phyloP scores from a whole-genome alignment of 805 yeast species.

The Maudiozyma barnettii region DNA sequence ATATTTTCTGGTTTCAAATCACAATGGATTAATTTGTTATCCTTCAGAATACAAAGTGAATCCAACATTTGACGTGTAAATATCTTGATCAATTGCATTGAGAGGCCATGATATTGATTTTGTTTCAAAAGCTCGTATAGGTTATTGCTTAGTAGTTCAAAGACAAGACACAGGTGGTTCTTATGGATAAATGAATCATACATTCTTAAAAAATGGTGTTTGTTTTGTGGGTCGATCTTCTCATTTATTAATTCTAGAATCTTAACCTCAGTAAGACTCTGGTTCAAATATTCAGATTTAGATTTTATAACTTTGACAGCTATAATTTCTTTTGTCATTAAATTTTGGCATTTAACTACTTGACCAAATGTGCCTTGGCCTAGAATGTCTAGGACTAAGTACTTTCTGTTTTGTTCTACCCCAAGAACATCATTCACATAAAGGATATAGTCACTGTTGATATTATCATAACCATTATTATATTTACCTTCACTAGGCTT shows the following conservation, averaged over 20 bases:
- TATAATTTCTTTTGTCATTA: conserved; percentile 71
- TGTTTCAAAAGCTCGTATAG: conserved; percentile 85
- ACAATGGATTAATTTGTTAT: conserved; percentile 82
- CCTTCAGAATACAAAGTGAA: conserved; percentile 70
- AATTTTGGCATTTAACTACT: conserved; percentile 79
- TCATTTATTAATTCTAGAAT: conserved; percentile 73
- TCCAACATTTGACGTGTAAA: conserved; percentile 77
- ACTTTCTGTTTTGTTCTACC: conserved; percentile 55
- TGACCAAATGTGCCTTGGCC: conserved; percentile 99
- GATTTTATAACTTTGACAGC: conserved; percentile 94
- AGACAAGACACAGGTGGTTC: conserved; percentile 86
- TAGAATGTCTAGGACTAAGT: conserved; percentile 77
- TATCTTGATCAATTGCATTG: conserved; percentile 65
- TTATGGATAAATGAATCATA: conserved; percentile 87
- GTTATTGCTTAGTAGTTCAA: conserved; percentile 81
- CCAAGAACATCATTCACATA: conserved; percentile 94
- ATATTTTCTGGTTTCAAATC: conserved; percentile 96
- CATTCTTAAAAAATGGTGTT: conserved; percentile 66
- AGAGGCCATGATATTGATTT: conserved; percentile 86
- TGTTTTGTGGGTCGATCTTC: conserved; percentile 57
- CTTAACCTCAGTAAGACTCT: conserved; percentile 82
- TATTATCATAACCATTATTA: conserved; percentile 82
- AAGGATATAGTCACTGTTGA: conserved; percentile 79
- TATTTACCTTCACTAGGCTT: conserved; percentile 78
- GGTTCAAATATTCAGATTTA: conserved; percentile 82